Evolutionary conservation across 768 basidiomycete genomes (phyloP), one percentile per base, ranked within the genome.

Genomic region (Naganishia onofrii): DNA sequence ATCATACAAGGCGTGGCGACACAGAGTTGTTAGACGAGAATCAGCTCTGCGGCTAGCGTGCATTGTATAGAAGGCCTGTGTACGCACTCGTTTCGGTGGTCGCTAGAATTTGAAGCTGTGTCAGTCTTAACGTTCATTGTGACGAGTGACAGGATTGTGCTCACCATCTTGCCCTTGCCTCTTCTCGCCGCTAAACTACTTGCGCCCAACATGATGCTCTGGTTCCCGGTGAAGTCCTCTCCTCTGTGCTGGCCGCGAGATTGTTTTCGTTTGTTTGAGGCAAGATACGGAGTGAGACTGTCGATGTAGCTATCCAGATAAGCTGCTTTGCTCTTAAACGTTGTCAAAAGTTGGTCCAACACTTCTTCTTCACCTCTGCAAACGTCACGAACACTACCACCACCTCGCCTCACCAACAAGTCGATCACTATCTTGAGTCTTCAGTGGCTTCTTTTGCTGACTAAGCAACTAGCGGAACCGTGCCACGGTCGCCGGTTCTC

Each of bases 141-240:
- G 3, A 46, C 5, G 46, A 58, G 29, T 1, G 1, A 15, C 19
- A 44, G 7, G 1, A 42, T 5, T 46, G 8, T 4, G 29, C 68
- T 63, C 23, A 69, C 68, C 68, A 69, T 69, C 48, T 69, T 69
- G 23, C 56, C 68, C 68, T 69, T 69, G 10, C 60, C 60, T 26
- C 60, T 36, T 29, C 60, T 46, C 60, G 60, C 60, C 21, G 60
- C 60, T 34, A 63, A 29, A 29, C 60, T 63, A 46, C 60, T 63
- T 63, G 36, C 60, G 21, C 60, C 60, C 60, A 63, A 29, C 60
- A 63, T 63, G 38, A 4, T 63, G 23, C 60, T 34, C 15, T 7
- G 21, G 6, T 42, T 46, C 21, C 44, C 44, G 44, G 44, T 46
- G 44, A 15, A 8, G 44, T 21, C 21, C 15, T 6, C 44, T 46